Conservation (phyloP, 2,329 filamentous ascomycete species). For the Trichoderma arundinaceum region DNA sequence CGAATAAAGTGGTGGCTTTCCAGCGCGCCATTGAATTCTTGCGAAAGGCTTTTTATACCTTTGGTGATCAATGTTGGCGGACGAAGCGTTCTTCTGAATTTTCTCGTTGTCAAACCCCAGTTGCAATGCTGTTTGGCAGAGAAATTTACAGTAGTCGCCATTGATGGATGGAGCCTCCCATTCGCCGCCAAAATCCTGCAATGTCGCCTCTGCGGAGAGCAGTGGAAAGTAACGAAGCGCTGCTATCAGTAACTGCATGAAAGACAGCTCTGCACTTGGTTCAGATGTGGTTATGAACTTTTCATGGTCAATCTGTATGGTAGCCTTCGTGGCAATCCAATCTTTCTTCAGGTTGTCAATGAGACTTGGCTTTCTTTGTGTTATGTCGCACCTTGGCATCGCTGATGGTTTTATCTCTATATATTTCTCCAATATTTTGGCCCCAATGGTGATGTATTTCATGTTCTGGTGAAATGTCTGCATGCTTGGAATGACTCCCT, state of each 20-base stretch:
- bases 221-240: slow-evolving; percentile 24
- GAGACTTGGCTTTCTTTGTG: slow-evolving; percentile 12
- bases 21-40: neutral
- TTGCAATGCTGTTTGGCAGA: slow-evolving; percentile 13
- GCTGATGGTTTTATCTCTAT: slow-evolving; percentile 12
- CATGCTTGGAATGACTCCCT: slow-evolving; percentile 19
- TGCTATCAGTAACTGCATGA: slow-evolving; percentile 27
- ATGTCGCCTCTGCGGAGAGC: slow-evolving; percentile 11
- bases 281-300: neutral
- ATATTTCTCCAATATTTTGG: slow-evolving; percentile 27
- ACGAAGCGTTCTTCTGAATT: neutral
- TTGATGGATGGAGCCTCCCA: neutral
- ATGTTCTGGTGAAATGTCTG: slow-evolving; percentile 29
- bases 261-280: neutral
- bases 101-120: slow-evolving; percentile 25
- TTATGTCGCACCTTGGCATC: neutral
- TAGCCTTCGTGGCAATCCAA: neutral
- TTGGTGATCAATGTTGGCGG: neutral
- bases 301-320: neutral
- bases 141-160: neutral
- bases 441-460: slow-evolving; percentile 27
- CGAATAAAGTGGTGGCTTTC: slow-evolving; percentile 12
- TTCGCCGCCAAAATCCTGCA: slow-evolving; percentile 8
- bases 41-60: neutral
- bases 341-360: slow-evolving; percentile 16